phyloP scores from a whole-genome alignment of 1,284 basidiomycete species.

The Cutaneotrichosporon curvatum region DNA sequence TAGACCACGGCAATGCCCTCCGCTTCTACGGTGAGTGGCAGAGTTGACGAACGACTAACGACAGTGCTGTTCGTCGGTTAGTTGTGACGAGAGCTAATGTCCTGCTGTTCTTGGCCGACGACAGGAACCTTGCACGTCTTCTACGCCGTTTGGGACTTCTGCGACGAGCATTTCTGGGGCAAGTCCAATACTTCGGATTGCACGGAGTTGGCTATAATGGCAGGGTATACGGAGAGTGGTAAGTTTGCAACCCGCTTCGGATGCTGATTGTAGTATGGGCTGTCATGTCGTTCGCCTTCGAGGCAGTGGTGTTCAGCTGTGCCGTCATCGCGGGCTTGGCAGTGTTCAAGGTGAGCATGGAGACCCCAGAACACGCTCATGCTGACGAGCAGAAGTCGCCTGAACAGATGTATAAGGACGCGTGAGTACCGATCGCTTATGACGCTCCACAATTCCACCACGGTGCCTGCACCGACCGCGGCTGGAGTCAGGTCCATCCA shows the following conservation, averaged over 20 bases:
- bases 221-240: slow-evolving; percentile 34
- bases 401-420: slow-evolving; percentile 25
- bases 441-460: too few relatives aligned
- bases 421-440: slow-evolving; percentile 13
- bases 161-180: slow-evolving; percentile 43
- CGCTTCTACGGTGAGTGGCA: slow-evolving; percentile 37
- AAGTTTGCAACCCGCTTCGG: background rate
- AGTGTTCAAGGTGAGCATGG: slow-evolving; percentile 35
- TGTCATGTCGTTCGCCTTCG: slow-evolving; percentile 36
- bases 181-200: slow-evolving; percentile 44
- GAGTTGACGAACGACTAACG: background rate
- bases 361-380: background rate
- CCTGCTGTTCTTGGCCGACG: background rate
- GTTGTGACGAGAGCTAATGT: background rate
- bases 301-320: slow-evolving; percentile 35
- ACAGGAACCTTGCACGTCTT: slow-evolving; percentile 43
- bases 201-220: slow-evolving; percentile 38
- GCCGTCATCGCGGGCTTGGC: slow-evolving; percentile 44
- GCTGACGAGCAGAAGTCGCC: slow-evolving; percentile 21
- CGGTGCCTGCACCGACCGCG: too few relatives aligned
- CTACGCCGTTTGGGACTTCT: slow-evolving; percentile 46
- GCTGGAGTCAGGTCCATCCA: too few relatives aligned
- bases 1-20: slow-evolving; percentile 43
- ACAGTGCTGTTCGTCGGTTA: slow-evolving; percentile 18
- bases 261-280: slow-evolving; percentile 31